phyloP scores from a whole-genome alignment of 2,329 filamentous ascomycete genomes.

The Sporothrix pseudoabietina region DNA sequence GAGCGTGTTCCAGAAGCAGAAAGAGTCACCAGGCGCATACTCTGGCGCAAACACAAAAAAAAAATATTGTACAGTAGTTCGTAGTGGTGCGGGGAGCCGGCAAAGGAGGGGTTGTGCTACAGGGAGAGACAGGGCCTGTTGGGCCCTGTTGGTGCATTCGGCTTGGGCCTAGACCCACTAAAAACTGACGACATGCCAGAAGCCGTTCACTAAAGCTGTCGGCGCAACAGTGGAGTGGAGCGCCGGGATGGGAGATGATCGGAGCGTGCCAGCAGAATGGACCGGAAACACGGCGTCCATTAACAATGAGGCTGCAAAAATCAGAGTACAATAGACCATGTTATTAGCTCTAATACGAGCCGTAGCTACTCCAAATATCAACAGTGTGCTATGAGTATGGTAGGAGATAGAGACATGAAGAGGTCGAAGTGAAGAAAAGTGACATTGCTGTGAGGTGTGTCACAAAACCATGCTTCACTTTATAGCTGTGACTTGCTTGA shows the following conservation, averaged over 20 bases:
- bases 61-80: too few relatives aligned
- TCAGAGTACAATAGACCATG: too few relatives aligned
- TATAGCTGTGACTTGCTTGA: too few relatives aligned
- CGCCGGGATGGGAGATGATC: neutral
- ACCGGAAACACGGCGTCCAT: neutral
- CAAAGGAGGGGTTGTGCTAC: conserved; percentile 17
- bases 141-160: conserved; percentile 10
- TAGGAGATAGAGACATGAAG: too few relatives aligned
- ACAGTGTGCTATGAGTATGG: too few relatives aligned
- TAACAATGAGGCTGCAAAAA: neutral
- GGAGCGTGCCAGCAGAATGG: neutral
- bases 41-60: neutral
- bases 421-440: too few relatives aligned
- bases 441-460: too few relatives aligned
- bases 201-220: neutral
- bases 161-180: conserved; percentile 12
- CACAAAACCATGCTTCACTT: too few relatives aligned
- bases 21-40: conserved; percentile 21
- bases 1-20: conserved; percentile 21
- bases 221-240: neutral
- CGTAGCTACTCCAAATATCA: too few relatives aligned
- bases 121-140: neutral
- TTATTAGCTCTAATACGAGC: too few relatives aligned
- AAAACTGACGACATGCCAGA: conserved; percentile 12
- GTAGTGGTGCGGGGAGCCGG: neutral